phyloP scores from a whole-genome alignment of 352 stramenopile genomes.

The Blastocystis sp. region DNA sequence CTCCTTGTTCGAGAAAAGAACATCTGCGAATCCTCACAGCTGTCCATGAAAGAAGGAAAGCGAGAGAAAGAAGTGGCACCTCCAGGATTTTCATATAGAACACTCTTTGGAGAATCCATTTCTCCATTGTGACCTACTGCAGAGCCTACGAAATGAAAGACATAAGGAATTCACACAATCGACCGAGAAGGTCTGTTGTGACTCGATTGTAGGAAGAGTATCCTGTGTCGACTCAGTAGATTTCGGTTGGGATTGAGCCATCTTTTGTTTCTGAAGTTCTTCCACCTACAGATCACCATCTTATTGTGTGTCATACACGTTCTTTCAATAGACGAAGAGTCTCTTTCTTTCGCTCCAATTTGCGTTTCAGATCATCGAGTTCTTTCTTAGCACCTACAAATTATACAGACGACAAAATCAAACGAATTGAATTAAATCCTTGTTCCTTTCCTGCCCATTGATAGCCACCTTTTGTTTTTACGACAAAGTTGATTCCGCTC shows the following conservation, averaged over 20 bases:
- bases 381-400: constrained; percentile 2
- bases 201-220: too few species aligned
- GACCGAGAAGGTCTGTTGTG: not conserved
- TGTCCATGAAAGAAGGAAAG: not conserved
- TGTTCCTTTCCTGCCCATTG: not conserved
- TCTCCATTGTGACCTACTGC: not conserved
- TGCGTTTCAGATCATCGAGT: not conserved
- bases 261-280: not conserved
- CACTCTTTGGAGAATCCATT: not conserved
- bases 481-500: constrained; percentile 7
- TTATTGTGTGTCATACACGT: not conserved
- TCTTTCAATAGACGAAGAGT: not conserved
- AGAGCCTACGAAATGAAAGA: not conserved
- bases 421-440: not conserved
- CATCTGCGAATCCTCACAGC: not conserved
- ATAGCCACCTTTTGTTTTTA: not conserved
- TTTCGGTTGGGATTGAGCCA: too few species aligned
- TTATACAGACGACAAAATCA: not conserved
- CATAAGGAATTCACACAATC: not conserved
- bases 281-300: not conserved
- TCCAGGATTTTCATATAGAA: not conserved
- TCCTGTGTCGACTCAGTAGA: too few species aligned
- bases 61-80: not conserved
- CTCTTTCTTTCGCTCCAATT: not conserved
- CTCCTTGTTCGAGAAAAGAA: not conserved